Evolutionary conservation across 257 asterid species (phyloP).

Genomic region (Lavandula angustifolia): DNA sequence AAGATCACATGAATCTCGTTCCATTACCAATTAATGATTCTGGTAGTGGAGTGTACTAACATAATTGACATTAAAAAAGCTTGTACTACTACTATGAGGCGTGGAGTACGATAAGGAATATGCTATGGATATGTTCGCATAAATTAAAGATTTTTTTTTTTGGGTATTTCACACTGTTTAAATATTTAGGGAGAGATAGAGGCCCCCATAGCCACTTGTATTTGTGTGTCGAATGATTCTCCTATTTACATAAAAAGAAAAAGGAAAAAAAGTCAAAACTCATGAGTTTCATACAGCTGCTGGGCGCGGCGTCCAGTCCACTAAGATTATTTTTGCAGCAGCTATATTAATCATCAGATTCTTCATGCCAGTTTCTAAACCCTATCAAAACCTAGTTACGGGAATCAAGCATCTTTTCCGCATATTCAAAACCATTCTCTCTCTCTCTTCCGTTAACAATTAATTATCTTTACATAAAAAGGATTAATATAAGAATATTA

Average conservation of each 20-base stretch:
- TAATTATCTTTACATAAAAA: too few relatives aligned
- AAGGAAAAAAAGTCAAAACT: not conserved
- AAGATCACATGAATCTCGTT: too few relatives aligned
- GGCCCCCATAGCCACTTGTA: not conserved
- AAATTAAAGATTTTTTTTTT: not conserved
- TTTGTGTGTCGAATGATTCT: constrained; percentile 33
- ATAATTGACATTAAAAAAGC: not conserved
- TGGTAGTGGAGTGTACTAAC: constrained; percentile 6
- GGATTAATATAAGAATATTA: too few relatives aligned
- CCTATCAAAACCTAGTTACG: not conserved
- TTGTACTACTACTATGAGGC: not conserved
- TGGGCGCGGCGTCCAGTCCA: constrained; percentile 40
- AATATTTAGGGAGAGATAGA: constrained; percentile 13
- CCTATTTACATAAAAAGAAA: not conserved
- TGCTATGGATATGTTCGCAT: constrained; percentile 35
- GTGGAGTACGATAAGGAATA: constrained; percentile 35
- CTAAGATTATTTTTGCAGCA: not conserved
- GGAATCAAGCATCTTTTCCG: not conserved
- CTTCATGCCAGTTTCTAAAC: not conserved
- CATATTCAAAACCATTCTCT: not conserved
- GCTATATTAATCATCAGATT: constrained; percentile 21
- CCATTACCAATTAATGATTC: not conserved
- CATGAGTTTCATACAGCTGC: constrained; percentile 23
- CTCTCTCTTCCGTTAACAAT: not conserved
- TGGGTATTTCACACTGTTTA: not conserved